A percentile compares a stretch with the other conserved stretches of the same genome.
These are phyloP conservation scores for Penicillium antarcticum DNA, from an alignment of 495 filamentous ascomycete species.

Conservation along the genomic window DNA sequence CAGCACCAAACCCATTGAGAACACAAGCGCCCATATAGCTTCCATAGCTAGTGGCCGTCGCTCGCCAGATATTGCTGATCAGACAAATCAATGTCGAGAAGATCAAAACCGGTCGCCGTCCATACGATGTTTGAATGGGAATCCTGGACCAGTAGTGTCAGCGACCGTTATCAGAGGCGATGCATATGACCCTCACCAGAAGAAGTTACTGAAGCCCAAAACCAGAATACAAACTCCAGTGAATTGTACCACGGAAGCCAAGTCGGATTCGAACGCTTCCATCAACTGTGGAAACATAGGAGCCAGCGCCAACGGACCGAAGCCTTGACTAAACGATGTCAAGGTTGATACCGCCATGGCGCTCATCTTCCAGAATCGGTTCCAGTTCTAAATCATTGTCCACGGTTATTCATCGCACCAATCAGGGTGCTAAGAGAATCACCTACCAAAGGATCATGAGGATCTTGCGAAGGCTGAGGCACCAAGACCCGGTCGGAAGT, in stretches of 20 bases:
- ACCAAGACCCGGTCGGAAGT: conserved; percentile 46
- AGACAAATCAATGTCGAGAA: conserved; percentile 54
- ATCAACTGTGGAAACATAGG: conserved; percentile 58
- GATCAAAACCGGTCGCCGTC: conserved; percentile 56
- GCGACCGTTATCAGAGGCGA: neutral
- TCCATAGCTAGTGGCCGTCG: conserved; percentile 51
- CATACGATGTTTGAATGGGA: conserved; percentile 56
- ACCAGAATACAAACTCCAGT: conserved; percentile 62
- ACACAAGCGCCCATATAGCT: conserved; percentile 61
- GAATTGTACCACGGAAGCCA: conserved; percentile 46
- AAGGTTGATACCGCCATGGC: conserved; percentile 44
- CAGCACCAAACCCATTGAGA: conserved; percentile 60
- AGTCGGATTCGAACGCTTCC: conserved; percentile 50
- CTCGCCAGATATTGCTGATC: conserved; percentile 58
- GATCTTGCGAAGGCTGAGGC: conserved; percentile 48
- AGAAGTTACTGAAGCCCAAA: conserved; percentile 61
- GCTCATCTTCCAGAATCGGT: conserved; percentile 36
- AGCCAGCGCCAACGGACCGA: conserved; percentile 56
- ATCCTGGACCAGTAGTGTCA: conserved; percentile 34
- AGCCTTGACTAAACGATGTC: conserved; percentile 54
- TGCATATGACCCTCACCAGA: conserved; percentile 36
- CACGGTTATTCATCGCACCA: neutral
- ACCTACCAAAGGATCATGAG: conserved; percentile 43
- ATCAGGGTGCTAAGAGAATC: neutral
- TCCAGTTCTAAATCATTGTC: conserved; percentile 35